Evolutionary conservation across 495 filamentous ascomycete species (phyloP), one percentile per base, ranked within the genome.

Genomic region (Neurospora sp.): DNA sequence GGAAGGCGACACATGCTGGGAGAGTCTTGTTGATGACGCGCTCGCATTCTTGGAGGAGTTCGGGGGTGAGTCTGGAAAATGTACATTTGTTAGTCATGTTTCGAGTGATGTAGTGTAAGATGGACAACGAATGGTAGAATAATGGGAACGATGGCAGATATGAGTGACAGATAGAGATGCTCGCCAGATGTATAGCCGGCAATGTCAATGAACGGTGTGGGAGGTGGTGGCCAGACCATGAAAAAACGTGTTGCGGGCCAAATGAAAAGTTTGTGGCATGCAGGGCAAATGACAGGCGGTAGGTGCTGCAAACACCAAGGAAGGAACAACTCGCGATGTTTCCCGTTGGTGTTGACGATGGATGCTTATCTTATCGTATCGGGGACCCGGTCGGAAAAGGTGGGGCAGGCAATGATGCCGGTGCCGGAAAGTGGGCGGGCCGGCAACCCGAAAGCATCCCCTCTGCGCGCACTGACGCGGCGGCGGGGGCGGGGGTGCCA

Each of bases 1-100:
- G 85, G 77, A 87, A 87, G 66, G 84, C 85, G 46, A 87, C 83
- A 73, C 84, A 87, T 76, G 85, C 85, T 69, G 85, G 85, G 69
- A 87, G 78, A 16, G 84, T 85, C 77, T 85, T 86, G 75, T 77
- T 80, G 73, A 86, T 83, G 72, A 87, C 84, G 62, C 84, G 82
- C 77, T 87, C 85, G 78, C 83, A 86, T 79, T 87, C 85, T 72
- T 79, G 79, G 72, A 86, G 77, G 62, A 85, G 75, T 77, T 87
- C 85, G 70, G 84, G 84, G 41, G 82, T 84, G 60, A 87, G 81
- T 76, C 85, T 87, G 76, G 73, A 6, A 38, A 38, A n/a, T n/a
- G 37, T 27, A 7, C 4, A 5, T 70, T 70, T 39, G 75, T 76
- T 76, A 79, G 73, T 46, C 42, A 9, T 8, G 35, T 18, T 11